A percentile compares a stretch with the other conserved stretches of the same genome.
These are phyloP conservation scores for Picea abies DNA, from an alignment of 83 land plant species.

Conservation along the genomic window DNA sequence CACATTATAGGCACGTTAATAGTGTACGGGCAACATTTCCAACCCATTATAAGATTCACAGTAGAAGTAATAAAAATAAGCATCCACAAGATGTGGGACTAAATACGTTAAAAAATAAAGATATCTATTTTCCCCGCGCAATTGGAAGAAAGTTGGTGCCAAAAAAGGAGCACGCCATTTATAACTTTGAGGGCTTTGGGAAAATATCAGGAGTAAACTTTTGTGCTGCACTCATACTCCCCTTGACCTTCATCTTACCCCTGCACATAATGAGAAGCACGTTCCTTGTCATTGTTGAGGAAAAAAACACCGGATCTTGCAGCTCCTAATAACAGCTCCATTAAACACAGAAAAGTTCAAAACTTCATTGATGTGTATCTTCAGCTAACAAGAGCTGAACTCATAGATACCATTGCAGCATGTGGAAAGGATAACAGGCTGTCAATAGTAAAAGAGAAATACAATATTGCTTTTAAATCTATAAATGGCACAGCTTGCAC, in stretches of 20 bases:
- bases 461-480: neutral
- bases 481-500: neutral
- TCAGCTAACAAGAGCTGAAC: neutral
- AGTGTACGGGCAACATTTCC: too few species aligned
- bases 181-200: conserved; percentile 86
- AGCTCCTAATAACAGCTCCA: neutral
- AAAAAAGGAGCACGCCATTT: conserved; percentile 14
- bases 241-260: conserved; percentile 91
- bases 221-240: conserved; percentile 94
- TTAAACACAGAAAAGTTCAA: neutral
- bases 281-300: neutral
- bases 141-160: neutral
- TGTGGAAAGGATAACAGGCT: too few species aligned
- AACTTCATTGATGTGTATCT: neutral
- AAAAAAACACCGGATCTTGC: neutral
- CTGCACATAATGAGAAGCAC: conserved; percentile 43
- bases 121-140: neutral
- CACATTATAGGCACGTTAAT: too few species aligned
- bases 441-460: neutral
- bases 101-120: neutral
- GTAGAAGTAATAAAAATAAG: too few species aligned
- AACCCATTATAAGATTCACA: too few species aligned
- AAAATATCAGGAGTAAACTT: conserved; percentile 97
- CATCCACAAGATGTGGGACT: neutral
- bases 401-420: too few species aligned